Conservation (phyloP, 2,329 filamentous ascomycete species). For the Sphaerulina populicola region DNA sequence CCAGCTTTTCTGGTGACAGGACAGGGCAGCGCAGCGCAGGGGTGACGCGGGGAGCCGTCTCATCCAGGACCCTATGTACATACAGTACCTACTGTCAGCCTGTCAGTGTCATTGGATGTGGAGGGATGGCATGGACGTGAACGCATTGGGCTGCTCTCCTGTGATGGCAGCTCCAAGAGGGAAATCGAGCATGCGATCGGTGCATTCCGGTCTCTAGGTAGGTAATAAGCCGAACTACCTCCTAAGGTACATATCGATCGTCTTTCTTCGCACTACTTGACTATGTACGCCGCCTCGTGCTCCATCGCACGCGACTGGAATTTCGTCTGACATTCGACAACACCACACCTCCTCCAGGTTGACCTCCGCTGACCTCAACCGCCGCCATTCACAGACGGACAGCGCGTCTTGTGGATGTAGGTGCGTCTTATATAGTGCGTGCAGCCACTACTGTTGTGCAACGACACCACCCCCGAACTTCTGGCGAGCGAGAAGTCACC, state of each 20-base stretch:
- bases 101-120: too few relatives aligned
- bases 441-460: background rate
- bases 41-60: too few relatives aligned
- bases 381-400: background rate
- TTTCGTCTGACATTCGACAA: background rate
- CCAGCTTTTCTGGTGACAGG: too few relatives aligned
- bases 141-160: too few relatives aligned
- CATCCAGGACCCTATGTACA: too few relatives aligned
- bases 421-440: background rate
- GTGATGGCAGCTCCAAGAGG: background rate
- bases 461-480: background rate
- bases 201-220: background rate
- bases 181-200: background rate
- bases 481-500: background rate
- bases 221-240: background rate
- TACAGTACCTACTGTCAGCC: too few relatives aligned
- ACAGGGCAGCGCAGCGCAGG: too few relatives aligned
- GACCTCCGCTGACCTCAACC: background rate
- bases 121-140: too few relatives aligned
- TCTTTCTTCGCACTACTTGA: background rate
- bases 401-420: background rate
- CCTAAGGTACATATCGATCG: too few relatives aligned
- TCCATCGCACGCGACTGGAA: background rate
- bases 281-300: background rate
- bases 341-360: background rate